Percentiles rank a stretch among this genome's conserved stretches.
Conservation (phyloP, 179 eudicot genomes). For the Silene vulgaris region DNA sequence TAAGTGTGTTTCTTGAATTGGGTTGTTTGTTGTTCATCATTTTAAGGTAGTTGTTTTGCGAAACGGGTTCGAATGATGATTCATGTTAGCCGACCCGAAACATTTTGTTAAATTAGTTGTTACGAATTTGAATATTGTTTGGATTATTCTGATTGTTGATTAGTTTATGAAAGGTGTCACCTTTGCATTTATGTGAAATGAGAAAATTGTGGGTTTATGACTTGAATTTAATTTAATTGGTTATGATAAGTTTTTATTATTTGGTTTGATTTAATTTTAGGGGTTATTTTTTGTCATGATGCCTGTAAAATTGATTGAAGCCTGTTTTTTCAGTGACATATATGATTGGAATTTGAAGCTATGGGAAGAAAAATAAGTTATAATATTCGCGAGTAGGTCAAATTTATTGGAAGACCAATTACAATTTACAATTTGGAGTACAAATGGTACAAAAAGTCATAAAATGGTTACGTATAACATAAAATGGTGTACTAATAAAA, state of each 20-base stretch:
- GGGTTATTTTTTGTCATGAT: background rate
- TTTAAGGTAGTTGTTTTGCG: background rate
- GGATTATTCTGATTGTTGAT: background rate
- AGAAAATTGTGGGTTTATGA: background rate
- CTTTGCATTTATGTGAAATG: background rate
- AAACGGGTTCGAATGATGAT: background rate
- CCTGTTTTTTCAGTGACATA: background rate
- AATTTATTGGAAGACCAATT: too few relatives aligned
- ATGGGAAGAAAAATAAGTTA: background rate
- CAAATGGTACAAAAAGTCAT: too few relatives aligned
- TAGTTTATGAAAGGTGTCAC: background rate
- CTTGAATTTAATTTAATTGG: background rate
- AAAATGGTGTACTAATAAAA: too few relatives aligned
- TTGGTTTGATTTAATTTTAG: too few relatives aligned
- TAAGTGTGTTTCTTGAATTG: background rate
- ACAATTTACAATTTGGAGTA: too few relatives aligned
- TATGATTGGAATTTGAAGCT: slow-evolving; percentile 3
- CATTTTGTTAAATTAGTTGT: background rate
- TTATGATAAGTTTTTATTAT: background rate
- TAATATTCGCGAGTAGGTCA: too few relatives aligned
- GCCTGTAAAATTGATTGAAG: background rate
- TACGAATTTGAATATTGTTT: background rate
- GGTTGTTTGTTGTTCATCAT: background rate
- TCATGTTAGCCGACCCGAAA: background rate
- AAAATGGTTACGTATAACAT: too few relatives aligned